Conservation (phyloP, 768 basidiomycete genomes). For the Podaxis mareebaensis region DNA sequence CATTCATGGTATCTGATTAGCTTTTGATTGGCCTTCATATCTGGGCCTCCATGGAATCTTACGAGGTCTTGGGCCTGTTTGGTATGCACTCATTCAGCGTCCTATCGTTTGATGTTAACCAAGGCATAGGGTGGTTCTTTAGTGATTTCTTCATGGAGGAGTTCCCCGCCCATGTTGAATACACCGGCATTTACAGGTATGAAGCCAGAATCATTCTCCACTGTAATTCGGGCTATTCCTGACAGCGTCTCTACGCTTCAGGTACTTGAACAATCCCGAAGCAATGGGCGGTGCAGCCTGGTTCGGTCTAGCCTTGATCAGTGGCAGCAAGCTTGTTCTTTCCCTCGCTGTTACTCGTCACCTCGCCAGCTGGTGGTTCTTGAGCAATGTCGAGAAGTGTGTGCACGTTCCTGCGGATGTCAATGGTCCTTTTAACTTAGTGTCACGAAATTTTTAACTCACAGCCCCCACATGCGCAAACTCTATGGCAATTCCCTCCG, state of each 20-base stretch:
- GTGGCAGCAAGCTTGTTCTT: slow-evolving; percentile 90
- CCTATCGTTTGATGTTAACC: slow-evolving; percentile 1
- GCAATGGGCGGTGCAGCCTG: slow-evolving; percentile 95
- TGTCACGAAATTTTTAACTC: not conserved
- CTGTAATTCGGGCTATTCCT: not conserved
- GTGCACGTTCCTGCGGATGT: slow-evolving; percentile 29
- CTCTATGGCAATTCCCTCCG: slow-evolving; percentile 92
- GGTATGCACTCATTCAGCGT: slow-evolving; percentile 45
- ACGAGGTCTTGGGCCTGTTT: slow-evolving; percentile 91
- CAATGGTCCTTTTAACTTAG: slow-evolving; percentile 3
- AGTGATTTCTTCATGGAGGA: slow-evolving; percentile 97
- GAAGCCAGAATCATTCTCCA: not conserved
- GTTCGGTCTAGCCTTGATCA: slow-evolving; percentile 91
- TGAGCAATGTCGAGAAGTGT: slow-evolving; percentile 88
- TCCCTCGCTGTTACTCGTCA: slow-evolving; percentile 82
- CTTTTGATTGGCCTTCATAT: slow-evolving; percentile 83
- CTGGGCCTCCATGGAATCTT: slow-evolving; percentile 90
- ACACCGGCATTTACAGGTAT: slow-evolving; percentile 95
- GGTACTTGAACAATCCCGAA: slow-evolving; percentile 94
- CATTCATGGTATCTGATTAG: slow-evolving; percentile 37
- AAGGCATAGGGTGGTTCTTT: slow-evolving; percentile 87
- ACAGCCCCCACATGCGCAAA: slow-evolving; percentile 97
- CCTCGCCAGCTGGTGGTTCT: slow-evolving; percentile 95
- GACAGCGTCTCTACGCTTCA: slow-evolving; percentile 24
- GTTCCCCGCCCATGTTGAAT: slow-evolving; percentile 86